A percentile compares a stretch with the other conserved stretches of the same genome.
These are phyloP conservation scores for Cucumis cinereus DNA, from an alignment of 306 rosid genomes.

Conservation along the genomic window DNA sequence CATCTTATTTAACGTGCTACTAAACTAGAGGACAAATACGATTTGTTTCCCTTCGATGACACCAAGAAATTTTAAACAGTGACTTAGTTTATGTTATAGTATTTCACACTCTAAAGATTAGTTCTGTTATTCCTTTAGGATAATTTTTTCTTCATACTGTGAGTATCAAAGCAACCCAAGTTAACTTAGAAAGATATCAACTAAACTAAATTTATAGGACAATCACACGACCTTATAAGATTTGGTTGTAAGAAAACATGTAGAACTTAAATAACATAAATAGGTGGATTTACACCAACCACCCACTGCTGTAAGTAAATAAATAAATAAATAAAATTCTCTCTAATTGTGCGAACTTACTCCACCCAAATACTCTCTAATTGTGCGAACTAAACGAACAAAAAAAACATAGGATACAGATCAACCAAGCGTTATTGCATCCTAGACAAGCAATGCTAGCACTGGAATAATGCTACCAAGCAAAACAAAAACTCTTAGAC, in stretches of 20 bases:
- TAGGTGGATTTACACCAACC: background rate
- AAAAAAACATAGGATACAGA: no score
- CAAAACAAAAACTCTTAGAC: constrained; percentile 44
- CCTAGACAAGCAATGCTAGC: constrained; percentile 51
- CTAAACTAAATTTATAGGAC: background rate
- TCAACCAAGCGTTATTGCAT: constrained; percentile 49
- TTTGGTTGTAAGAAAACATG: background rate
- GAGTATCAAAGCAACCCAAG: background rate
- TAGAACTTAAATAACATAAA: background rate
- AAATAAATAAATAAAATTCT: no score
- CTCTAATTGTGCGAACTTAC: no score
- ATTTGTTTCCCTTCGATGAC: no score
- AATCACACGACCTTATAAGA: background rate
- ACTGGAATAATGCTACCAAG: constrained; percentile 57
- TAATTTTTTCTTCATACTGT: background rate
- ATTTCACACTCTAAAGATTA: background rate
- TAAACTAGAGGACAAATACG: background rate
- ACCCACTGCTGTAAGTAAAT: no score
- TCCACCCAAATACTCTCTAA: no score
- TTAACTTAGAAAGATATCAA: background rate
- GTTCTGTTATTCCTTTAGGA: background rate
- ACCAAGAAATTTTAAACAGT: background rate
- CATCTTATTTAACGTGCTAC: background rate
- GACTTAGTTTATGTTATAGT: background rate
- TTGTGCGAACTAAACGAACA: no score